A percentile compares a stretch with the other conserved stretches of the same genome.
Conservation (phyloP, 1,139 yeast genomes). For the Debaryomyces psychrophilus region DNA sequence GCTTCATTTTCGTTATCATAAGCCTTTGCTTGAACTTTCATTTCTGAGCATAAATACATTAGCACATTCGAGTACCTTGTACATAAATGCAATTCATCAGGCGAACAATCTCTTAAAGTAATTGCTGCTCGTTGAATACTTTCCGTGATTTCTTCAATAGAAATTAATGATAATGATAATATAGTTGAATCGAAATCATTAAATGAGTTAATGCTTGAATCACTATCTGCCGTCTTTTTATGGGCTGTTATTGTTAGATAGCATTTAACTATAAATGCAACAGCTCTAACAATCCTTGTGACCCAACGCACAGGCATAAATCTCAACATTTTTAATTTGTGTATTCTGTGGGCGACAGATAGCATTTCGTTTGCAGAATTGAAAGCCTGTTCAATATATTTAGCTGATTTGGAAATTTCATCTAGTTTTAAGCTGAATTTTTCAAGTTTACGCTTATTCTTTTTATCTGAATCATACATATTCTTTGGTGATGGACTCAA, state of each 20-base stretch:
- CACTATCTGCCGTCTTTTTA: slow-evolving; percentile 27
- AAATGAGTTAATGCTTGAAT: slow-evolving; percentile 27
- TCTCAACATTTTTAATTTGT: slow-evolving; percentile 61
- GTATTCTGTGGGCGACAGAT: slow-evolving; percentile 71
- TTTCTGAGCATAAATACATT: slow-evolving; percentile 76
- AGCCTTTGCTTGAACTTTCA: slow-evolving; percentile 48
- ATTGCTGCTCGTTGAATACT: slow-evolving; percentile 75
- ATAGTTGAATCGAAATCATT: slow-evolving; percentile 53
- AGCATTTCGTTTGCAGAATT: slow-evolving; percentile 82
- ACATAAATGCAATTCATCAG: slow-evolving; percentile 85
- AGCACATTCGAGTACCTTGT: slow-evolving; percentile 80
- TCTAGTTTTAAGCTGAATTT: slow-evolving; percentile 55
- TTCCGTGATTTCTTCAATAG: slow-evolving; percentile 68
- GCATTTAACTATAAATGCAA: slow-evolving; percentile 87
- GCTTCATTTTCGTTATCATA: slow-evolving; percentile 10
- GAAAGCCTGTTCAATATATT: slow-evolving; percentile 80
- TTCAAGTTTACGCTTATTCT: slow-evolving; percentile 21
- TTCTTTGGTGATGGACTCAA: slow-evolving; percentile 51
- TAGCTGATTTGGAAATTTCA: slow-evolving; percentile 73
- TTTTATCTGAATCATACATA: slow-evolving; percentile 21
- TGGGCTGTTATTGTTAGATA: slow-evolving; percentile 67
- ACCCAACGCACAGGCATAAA: slow-evolving; percentile 93
- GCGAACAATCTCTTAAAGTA: slow-evolving; percentile 78
- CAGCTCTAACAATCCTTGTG: slow-evolving; percentile 84
- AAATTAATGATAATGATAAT: slow-evolving; percentile 62